Base-by-base conservation (phyloP, 2,329 filamentous ascomycete species). In the Hymenoscyphus fraxineus region DNA sequence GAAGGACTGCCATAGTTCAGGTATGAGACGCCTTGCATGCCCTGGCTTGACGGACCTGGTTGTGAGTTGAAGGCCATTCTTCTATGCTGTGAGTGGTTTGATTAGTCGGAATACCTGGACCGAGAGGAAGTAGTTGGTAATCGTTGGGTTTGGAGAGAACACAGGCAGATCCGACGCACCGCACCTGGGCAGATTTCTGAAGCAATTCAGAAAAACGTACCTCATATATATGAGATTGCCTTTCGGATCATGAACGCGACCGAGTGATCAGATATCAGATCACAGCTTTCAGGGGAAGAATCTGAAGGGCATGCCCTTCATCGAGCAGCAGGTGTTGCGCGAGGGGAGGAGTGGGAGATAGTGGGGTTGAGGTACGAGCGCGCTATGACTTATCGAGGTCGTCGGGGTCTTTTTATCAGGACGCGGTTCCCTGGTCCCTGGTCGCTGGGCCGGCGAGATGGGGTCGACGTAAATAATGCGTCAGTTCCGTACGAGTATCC, bases 1-100 rank as follows among this genome's bases (percentile, higher is more conserved):
- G 64, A 65, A 12, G 64, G 55, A 59, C 56, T 66, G 59, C 69
- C 67, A 65, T 68, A 68, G 32, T 67, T 66, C 16, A 63, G 61
- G 38, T 65, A 66, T 12, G 64, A 58, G 10, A 65, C 51, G 31
- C 62, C 44, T 5, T 65, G 64, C 44, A 66, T 66, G 19, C 10
- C 57, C 35, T 65, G 62, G 31, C 64, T 61, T 12, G 67, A 65
- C 13, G 67, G 61, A 27, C 65, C 65, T 47, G 62, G 62, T 59
- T 64, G 67, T 40, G 62, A 6, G 51, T 66, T 67, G 63, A 70
- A 70, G 22, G 68, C 69, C 69, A 71, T 71, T 58, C 58, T 60
- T 40, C 56, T 62, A 44, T 62, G 59, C 6, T 27, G 19, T 19
- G 58, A 19, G n/a, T n/a, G 22, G 12, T 38, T 35, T 31, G 54